Evolutionary conservation across 441 rosid genomes (phyloP).

Genomic region (Syzygium malaccense): DNA sequence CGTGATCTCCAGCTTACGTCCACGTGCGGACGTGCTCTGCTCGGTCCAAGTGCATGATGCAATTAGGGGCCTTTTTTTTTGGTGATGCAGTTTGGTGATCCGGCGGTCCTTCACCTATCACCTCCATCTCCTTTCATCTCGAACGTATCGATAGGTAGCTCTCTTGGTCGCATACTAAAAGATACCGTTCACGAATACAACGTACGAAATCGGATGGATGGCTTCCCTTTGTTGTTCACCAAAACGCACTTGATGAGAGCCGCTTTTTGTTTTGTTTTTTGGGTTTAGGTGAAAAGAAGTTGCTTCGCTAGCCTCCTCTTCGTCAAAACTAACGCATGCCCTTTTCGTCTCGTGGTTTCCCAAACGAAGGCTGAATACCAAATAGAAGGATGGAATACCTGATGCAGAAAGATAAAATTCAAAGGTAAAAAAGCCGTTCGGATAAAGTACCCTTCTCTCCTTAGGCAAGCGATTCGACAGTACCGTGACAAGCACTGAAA

Average conservation of each 20-base stretch:
- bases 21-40: background rate
- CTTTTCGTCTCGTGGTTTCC: background rate
- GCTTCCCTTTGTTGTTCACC: background rate
- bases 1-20: background rate
- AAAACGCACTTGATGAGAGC: background rate
- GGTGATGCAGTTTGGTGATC: background rate
- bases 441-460: background rate
- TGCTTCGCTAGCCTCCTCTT: background rate
- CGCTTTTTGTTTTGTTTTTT: background rate
- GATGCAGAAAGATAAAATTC: background rate
- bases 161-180: background rate
- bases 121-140: background rate
- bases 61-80: background rate
- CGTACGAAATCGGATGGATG: background rate
- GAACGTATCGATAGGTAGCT: background rate
- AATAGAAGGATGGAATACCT: too few relatives aligned
- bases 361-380: background rate
- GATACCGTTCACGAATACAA: background rate
- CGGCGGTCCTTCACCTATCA: background rate
- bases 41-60: background rate
- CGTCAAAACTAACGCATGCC: background rate
- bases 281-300: background rate
- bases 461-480: accelerated
- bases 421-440: background rate
- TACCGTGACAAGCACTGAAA: accelerated